Base-by-base conservation (phyloP, 2,329 filamentous ascomycete genomes). In the Aspergillus sp. region DNA sequence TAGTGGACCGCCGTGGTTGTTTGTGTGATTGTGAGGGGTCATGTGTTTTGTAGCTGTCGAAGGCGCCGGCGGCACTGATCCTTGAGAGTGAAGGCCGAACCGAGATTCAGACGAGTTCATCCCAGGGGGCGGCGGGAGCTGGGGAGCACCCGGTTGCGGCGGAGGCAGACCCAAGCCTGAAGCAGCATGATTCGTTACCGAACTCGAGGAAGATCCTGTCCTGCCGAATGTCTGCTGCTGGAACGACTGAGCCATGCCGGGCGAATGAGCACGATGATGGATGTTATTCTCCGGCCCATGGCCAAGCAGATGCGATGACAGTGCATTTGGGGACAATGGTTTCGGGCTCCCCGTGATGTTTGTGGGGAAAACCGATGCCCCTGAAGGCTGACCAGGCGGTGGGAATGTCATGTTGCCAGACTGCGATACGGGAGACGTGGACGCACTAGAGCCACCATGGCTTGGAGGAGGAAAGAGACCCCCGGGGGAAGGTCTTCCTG, bases 291-390 rank as follows among this genome's bases (percentile, higher is more conserved):
- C 77, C 5, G 71, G 59, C 10, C 68, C 70, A 55, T 77, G 73
- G 27, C 70, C 69, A 5, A 74, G 66, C 61, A 78, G 76, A 42
- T 77, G 76, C 44, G 76, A 75, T 27, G 71, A 70, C 38, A 75
- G 68, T 11, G 74, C 71, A 63, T 77, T 79, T n/a, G 80, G 80
- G 23, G 80, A 82, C 42, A 96, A 81, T 3, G 92, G 89, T 71
- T 93, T 96, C 0, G 92, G 92, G 66, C 91, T 96, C 75, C 96
- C 92, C 3, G 90, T 95, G 80, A 96, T 90, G 60, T 80, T 84
- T 56, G 85, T 84, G 64, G 92, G 88, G 72, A 91, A 96, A 65
- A 92, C 84, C 17, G 83, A 84, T 50, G 80, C 80, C 60, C 79
- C 81, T 17, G 75, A 80, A 66, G 64, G 67, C 63, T 69, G 76